Evolutionary conservation across 2,329 filamentous ascomycete genomes (phyloP).

Genomic region (Colletotrichum viniferum): DNA sequence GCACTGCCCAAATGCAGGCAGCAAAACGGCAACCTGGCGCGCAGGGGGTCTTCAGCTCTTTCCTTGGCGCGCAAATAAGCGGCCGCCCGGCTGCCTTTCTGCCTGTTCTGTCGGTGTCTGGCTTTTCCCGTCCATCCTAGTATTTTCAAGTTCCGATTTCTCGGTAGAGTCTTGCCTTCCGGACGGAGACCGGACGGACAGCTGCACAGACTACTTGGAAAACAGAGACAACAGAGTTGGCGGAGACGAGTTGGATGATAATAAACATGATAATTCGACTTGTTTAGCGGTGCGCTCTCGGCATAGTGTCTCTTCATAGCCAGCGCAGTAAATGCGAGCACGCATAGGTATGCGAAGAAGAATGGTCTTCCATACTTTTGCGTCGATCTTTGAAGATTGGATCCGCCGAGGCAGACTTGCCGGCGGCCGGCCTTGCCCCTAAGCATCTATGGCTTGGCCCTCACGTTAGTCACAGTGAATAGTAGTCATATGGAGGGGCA

Average conservation of each 20-base stretch:
- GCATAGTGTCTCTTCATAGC: background rate
- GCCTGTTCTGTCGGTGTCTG: background rate
- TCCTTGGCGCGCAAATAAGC: background rate
- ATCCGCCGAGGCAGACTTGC: background rate
- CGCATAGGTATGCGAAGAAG: background rate
- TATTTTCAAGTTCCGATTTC: background rate
- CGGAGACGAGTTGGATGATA: background rate
- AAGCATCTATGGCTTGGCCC: background rate
- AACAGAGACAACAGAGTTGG: background rate
- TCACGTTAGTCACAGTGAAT: background rate
- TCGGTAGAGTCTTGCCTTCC: background rate
- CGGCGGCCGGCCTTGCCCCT: background rate
- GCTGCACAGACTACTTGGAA: background rate
- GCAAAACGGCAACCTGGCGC: background rate
- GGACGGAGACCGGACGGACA: background rate
- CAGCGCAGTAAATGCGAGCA: background rate
- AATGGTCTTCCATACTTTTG: background rate
- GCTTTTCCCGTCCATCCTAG: background rate
- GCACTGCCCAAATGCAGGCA: background rate
- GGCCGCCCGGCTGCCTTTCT: background rate
- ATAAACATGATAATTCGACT: background rate
- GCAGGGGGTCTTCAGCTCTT: background rate
- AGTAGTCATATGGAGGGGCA: background rate
- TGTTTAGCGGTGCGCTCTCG: background rate
- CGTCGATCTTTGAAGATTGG: background rate